phyloP scores from a whole-genome alignment of 371 early-diverging fungal genomes.

The Hamiltosporidium tvaerminnensis region DNA sequence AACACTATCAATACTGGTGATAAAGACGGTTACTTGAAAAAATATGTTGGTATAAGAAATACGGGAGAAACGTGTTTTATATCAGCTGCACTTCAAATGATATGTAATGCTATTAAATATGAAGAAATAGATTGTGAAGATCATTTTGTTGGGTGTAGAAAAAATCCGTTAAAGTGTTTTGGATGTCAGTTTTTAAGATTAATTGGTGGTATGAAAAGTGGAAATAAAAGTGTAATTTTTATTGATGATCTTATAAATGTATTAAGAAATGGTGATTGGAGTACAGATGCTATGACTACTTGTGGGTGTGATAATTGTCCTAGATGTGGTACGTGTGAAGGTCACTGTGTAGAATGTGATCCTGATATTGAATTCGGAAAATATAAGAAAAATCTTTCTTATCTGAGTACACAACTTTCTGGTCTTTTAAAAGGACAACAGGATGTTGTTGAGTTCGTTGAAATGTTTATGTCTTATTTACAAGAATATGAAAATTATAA shows the following conservation, averaged over 20 bases:
- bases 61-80: constrained; percentile 50
- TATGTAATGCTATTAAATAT: constrained; percentile 21
- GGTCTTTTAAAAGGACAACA: too few relatives aligned
- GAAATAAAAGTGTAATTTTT: not conserved
- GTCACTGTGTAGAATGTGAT: not conserved
- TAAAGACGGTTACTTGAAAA: not conserved
- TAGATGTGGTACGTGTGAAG: too few relatives aligned
- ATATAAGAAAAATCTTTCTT: too few relatives aligned
- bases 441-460: too few relatives aligned
- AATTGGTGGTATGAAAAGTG: constrained; percentile 2
- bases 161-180: constrained; percentile 40
- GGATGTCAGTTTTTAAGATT: constrained; percentile 44
- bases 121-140: constrained; percentile 12
- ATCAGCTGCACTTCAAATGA: constrained; percentile 38
- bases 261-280: not conserved
- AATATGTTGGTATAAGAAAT: constrained; percentile 41
- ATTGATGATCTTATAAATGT: not conserved
- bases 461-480: too few relatives aligned
- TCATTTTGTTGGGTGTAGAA: constrained; percentile 30
- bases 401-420: too few relatives aligned
- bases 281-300: not conserved
- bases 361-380: not conserved
- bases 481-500: too few relatives aligned
- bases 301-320: not conserved
- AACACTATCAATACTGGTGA: too few relatives aligned